Conservation (phyloP, 2,329 filamentous ascomycete species). For the Alternaria arbusti region DNA sequence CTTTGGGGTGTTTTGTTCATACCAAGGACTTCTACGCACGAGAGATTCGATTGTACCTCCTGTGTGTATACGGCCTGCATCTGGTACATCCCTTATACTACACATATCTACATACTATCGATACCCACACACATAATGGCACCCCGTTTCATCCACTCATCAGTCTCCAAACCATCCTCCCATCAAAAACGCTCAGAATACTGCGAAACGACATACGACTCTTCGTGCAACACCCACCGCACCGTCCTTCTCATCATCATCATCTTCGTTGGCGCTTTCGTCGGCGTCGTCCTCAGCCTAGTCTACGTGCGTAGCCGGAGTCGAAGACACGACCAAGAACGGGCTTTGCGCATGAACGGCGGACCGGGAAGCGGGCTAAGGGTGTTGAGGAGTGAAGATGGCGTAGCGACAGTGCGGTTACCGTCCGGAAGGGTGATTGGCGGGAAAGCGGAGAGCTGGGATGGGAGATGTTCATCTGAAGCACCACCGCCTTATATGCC, state of each 20-base stretch:
- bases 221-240: constrained; percentile 25
- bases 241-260: constrained; percentile 29
- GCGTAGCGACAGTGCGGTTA: background rate
- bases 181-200: constrained; percentile 17
- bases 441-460: background rate
- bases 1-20: background rate
- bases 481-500: constrained; percentile 22
- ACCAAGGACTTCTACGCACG: background rate
- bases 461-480: background rate
- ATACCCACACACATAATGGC: constrained; percentile 8
- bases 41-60: background rate
- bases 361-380: background rate
- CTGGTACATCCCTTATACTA: background rate
- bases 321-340: background rate
- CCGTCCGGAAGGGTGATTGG: background rate
- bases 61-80: background rate
- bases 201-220: constrained; percentile 18
- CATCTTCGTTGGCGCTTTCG: constrained; percentile 20
- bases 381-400: background rate
- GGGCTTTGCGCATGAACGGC: background rate
- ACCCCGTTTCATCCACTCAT: background rate
- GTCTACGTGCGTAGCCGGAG: constrained; percentile 13
- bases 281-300: constrained; percentile 17
- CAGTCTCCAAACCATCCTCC: background rate
- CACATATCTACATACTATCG: background rate